Evolutionary conservation across 768 basidiomycete genomes (phyloP), one percentile per base, ranked within the genome.

Genomic region (Hygrocybe coccinea): DNA sequence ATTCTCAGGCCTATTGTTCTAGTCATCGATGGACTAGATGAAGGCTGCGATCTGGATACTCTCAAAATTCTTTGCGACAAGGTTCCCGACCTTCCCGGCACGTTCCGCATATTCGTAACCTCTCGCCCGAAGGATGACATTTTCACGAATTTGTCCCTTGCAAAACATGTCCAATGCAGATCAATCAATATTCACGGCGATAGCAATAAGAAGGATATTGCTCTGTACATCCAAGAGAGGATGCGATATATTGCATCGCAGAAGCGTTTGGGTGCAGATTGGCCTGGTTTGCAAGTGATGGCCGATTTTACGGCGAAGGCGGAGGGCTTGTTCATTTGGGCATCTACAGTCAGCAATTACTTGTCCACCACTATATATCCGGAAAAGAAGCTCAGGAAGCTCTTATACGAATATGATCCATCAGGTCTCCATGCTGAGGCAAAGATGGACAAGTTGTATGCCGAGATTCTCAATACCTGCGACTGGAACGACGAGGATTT

Each of bases 291-390:
- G 21, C 5, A 39, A 10, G n/a, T 37, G n/a, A 36, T 34, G 14
- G 11, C 10, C 33, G 14, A 19, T 36, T 50, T 62, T n/a, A 33
- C 51, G 3, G 22, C 21, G 5, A 58, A 46, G 41, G 59, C 60
- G n/a, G 65, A 58, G 34, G 65, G 65, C 6, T 54, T 65, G 14
- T 66, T 66, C 54, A 56, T 63, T 34, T 65, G 65, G 61, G 59
- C 58, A 14, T 55, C 56, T 3, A 58, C 60, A 8, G 49, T 62
- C 33, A 58, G 54, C 34, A 57, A 62, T 29, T 62, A 65, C 38
- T 38, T 65, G 9, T 25, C 17, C 9, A 21, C 5, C 10, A 15
- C 12, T 22, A n/a, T n/a, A n/a, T n/a, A n/a, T n/a, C n/a, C n/a
- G n/a, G n/a, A n/a, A n/a, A n/a, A n/a, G n/a, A n/a, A n/a, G n/a